A percentile compares a stretch with the other conserved stretches of the same genome.
Conservation (phyloP, 2,329 filamentous ascomycete species). For the Trichophaea hybrida region DNA sequence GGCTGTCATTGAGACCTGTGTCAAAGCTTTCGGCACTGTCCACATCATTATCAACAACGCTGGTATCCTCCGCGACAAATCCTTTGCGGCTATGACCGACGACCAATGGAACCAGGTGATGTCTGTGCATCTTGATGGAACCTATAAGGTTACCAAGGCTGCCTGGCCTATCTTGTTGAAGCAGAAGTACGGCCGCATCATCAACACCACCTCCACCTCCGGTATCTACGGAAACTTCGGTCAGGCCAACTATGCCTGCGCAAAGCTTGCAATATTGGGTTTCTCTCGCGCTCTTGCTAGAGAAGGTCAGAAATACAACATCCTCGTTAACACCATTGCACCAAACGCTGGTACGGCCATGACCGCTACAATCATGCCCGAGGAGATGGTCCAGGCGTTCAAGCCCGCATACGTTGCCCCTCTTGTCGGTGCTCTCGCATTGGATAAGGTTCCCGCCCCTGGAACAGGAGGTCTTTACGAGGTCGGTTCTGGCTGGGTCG, state of each 20-base stretch:
- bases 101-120: conserved; percentile 82
- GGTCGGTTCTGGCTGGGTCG: conserved; percentile 87
- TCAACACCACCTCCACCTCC: conserved; percentile 93
- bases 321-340: conserved; percentile 93
- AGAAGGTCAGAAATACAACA: conserved; percentile 94
- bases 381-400: conserved; percentile 96
- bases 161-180: conserved; percentile 96
- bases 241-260: conserved; percentile 91
- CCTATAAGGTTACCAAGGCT: conserved; percentile 92
- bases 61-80: conserved; percentile 93
- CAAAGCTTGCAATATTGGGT: conserved; percentile 83
- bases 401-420: conserved; percentile 98
- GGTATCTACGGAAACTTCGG: conserved; percentile 99
- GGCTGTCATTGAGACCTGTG: conserved; percentile 75
- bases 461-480: conserved; percentile 83
- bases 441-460: conserved; percentile 71
- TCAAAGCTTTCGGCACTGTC: conserved; percentile 83
- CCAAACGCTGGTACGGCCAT: conserved; percentile 93
- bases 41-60: conserved; percentile 97
- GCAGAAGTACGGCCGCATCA: conserved; percentile 93
- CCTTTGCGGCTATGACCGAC: conserved; percentile 95
- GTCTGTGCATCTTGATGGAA: conserved; percentile 83
- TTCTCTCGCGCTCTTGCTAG: conserved; percentile 86
- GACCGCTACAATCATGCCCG: conserved; percentile 85
- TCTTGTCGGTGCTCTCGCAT: conserved; percentile 71